Evolutionary conservation across 2,329 filamentous ascomycete genomes (phyloP).

Genomic region (Onygenales sp.): DNA sequence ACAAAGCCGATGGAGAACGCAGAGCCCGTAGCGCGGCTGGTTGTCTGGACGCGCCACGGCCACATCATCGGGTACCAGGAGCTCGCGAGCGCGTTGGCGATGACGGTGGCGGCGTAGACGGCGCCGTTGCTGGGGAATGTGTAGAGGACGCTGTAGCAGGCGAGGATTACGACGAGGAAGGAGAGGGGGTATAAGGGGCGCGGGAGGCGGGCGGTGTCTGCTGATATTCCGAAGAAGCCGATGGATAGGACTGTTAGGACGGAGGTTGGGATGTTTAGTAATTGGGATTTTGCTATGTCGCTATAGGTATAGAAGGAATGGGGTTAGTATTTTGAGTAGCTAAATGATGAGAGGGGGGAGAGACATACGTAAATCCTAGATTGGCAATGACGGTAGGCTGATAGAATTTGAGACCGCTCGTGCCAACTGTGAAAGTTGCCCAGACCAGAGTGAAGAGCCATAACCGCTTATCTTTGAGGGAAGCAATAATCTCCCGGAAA

Average conservation of each 20-base stretch:
- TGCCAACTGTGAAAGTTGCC: slow-evolving; percentile 40
- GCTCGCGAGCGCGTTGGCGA: slow-evolving; percentile 34
- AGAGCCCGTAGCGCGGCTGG: slow-evolving; percentile 37
- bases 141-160: slow-evolving; percentile 38
- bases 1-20: slow-evolving; percentile 44
- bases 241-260: slow-evolving; percentile 35
- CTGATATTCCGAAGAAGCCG: slow-evolving; percentile 31
- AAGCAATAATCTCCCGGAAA: slow-evolving; percentile 27
- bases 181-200: slow-evolving; percentile 35
- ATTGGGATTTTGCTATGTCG: slow-evolving; percentile 38
- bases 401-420: slow-evolving; percentile 24
- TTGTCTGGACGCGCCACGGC: slow-evolving; percentile 44
- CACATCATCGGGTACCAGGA: slow-evolving; percentile 44
- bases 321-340: too few relatives aligned
- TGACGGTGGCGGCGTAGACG: slow-evolving; percentile 39
- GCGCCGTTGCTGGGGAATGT: slow-evolving; percentile 38
- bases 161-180: slow-evolving; percentile 35
- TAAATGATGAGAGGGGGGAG: too few relatives aligned
- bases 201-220: slow-evolving; percentile 35
- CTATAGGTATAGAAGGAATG: slow-evolving; percentile 23
- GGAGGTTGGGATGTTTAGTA: slow-evolving; percentile 42
- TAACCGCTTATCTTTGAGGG: slow-evolving; percentile 31
- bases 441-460: slow-evolving; percentile 40
- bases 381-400: too few relatives aligned
- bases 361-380: too few relatives aligned